Evolutionary conservation across 768 basidiomycete genomes (phyloP).

Genomic region (Boletus speciosus): DNA sequence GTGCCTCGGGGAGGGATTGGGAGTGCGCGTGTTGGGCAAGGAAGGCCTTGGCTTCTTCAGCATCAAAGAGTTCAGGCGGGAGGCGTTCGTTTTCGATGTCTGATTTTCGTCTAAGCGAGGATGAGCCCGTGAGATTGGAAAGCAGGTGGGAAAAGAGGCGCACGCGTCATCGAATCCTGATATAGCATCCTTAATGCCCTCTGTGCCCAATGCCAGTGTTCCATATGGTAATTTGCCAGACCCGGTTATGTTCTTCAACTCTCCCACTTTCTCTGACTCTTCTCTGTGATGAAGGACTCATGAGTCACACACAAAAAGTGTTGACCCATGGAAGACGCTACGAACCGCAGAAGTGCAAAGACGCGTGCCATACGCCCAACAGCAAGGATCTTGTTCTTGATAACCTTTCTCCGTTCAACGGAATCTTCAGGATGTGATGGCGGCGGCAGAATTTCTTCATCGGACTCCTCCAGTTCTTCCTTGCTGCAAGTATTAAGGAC

Average conservation of each 20-base stretch:
- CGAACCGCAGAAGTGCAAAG: slow-evolving; percentile 90
- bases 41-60: slow-evolving; percentile 63
- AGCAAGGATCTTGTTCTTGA: slow-evolving; percentile 98
- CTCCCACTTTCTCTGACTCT: slow-evolving; percentile 96
- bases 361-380: slow-evolving; percentile 96
- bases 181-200: slow-evolving; percentile 94
- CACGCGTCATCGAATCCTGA: slow-evolving; percentile 94
- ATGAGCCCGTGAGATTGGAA: background rate
- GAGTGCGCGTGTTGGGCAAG: slow-evolving; percentile 36
- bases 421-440: slow-evolving; percentile 42
- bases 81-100: slow-evolving; percentile 99
- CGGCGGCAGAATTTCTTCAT: slow-evolving; percentile 42
- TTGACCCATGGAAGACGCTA: slow-evolving; percentile 5
- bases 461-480: slow-evolving; percentile 89
- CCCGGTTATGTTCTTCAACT: slow-evolving; percentile 88
- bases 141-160: slow-evolving; percentile 32
- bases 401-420: slow-evolving; percentile 78
- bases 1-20: slow-evolving; percentile 50
- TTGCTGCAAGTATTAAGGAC: slow-evolving; percentile 94
- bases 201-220: slow-evolving; percentile 80
- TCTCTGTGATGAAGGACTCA: slow-evolving; percentile 50
- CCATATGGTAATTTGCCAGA: slow-evolving; percentile 77
- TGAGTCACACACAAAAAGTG: background rate
- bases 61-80: slow-evolving; percentile 94
- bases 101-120: slow-evolving; percentile 72